Percentiles rank a stretch among this genome's conserved stretches.
Evolutionary conservation across 2,329 filamentous ascomycete species (phyloP).

Genomic region (Thelonectria discophora): DNA sequence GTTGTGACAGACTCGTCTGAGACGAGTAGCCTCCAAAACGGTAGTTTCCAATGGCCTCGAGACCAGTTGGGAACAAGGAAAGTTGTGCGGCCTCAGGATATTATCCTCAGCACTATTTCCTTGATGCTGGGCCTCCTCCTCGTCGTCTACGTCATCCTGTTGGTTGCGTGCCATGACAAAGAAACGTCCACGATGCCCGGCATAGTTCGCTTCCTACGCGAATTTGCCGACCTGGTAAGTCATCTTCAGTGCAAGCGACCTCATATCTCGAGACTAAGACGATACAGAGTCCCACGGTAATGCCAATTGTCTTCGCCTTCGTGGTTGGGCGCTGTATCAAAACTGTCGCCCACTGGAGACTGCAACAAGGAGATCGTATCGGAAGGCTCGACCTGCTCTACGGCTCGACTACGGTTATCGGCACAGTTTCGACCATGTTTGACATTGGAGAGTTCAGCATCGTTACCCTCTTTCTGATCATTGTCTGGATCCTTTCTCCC

Average conservation of each 20-base stretch:
- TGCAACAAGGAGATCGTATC: slow-evolving; percentile 23
- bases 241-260: neutral
- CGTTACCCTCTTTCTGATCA: neutral
- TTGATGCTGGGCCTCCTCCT: slow-evolving; percentile 10
- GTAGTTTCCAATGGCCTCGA: slow-evolving; percentile 6
- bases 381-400: slow-evolving; percentile 13
- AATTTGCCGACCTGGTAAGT: slow-evolving; percentile 17
- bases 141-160: slow-evolving; percentile 14
- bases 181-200: neutral
- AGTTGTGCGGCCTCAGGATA: neutral
- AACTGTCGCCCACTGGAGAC: slow-evolving; percentile 18
- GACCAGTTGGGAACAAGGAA: neutral
- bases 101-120: slow-evolving; percentile 4
- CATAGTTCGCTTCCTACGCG: slow-evolving; percentile 7
- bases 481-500: slow-evolving; percentile 11
- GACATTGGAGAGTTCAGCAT: slow-evolving; percentile 11
- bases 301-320: slow-evolving; percentile 22
- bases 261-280: neutral
- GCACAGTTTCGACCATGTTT: slow-evolving; percentile 15
- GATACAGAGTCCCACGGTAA: slow-evolving; percentile 10
- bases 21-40: neutral
- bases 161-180: slow-evolving; percentile 8
- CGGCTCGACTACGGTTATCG: slow-evolving; percentile 18
- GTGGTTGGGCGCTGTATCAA: slow-evolving; percentile 17
- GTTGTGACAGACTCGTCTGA: neutral